Base-by-base conservation (phyloP, 208 protist genomes). In the Trypanosoma congolense region DNA sequence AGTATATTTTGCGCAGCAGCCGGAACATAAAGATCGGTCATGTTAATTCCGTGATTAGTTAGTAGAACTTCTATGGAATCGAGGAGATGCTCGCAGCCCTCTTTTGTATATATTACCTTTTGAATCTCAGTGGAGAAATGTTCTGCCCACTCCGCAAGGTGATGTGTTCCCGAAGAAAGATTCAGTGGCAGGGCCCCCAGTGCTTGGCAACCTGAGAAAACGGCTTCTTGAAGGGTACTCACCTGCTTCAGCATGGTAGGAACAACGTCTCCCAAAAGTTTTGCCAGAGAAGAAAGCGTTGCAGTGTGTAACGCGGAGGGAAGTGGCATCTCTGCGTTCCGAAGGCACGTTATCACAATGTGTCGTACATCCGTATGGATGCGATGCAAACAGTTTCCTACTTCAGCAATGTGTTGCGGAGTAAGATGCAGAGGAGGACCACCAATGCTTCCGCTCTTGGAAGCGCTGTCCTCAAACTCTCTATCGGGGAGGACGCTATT, bases 1-100 rank as follows among this genome's bases (percentile, higher is more conserved):
- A 38, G 33, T 38, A 12, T 38, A 12, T 12, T 38, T 38, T 38
- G 33, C n/a, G n/a, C n/a, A n/a, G n/a, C n/a, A n/a, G n/a, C n/a
- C n/a, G n/a, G n/a, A n/a, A n/a, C n/a, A n/a, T n/a, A n/a, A n/a
- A n/a, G n/a, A n/a, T n/a, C n/a, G n/a, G n/a, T n/a, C n/a, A 38
- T 12, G 33, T 12, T 38, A 12, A 38, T 38, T 12, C 33, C 33
- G 33, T 38, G 33, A 12, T 38, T 12, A 0, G 6, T 6, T 38
- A 38, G 33, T 6, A 75, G 8, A 14, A 54, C 48, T 28, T 63
- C 69, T 8, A 88, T 35, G 1, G 73, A 54, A 56, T 83, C 73
- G 35, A 83, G 61, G 35, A 80, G 26, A 30, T 38, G 35, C 45
- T 56, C 38, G 41, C 46, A 14, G 29, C 52, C 19, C 35, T 62